Conservation (phyloP, 2,329 filamentous ascomycete species). For the Ceratocystis eucalypticola region DNA sequence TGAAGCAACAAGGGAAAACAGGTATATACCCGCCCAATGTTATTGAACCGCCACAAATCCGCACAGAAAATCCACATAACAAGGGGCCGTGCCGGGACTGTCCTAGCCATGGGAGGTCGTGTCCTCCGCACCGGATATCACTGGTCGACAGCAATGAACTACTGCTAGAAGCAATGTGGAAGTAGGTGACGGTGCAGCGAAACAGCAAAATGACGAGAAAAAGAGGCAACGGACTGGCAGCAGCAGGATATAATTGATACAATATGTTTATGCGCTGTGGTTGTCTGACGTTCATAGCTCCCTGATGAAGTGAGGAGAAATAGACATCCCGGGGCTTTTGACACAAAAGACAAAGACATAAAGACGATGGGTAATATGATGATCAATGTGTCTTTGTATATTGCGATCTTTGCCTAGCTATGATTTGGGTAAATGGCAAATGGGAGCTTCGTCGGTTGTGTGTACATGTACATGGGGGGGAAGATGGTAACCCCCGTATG, state of each 20-base stretch:
- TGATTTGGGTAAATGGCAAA: neutral
- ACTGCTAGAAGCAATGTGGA: neutral
- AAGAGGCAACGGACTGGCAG: neutral
- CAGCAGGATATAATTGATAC: neutral
- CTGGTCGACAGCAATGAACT: neutral
- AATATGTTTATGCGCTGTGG: neutral
- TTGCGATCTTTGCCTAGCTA: neutral
- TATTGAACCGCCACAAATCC: neutral
- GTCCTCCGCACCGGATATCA: neutral
- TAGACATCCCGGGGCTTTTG: neutral
- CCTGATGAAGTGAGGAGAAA: neutral
- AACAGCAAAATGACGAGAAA: neutral
- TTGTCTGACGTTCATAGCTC: constrained; percentile 1
- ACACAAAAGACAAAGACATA: neutral
- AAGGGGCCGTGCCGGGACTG: neutral
- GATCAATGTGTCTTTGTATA: neutral
- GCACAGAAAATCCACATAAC: neutral
- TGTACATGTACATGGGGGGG: neutral
- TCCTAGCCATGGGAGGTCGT: neutral
- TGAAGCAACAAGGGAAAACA: neutral
- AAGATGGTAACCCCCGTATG: neutral
- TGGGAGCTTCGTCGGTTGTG: neutral
- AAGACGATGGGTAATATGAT: neutral
- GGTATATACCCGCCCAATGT: neutral
- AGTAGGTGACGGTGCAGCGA: neutral